Percentiles rank a stretch among this genome's conserved stretches.
phyloP scores from a whole-genome alignment of 352 stramenopile species.

The Labyrinthula sp. region DNA sequence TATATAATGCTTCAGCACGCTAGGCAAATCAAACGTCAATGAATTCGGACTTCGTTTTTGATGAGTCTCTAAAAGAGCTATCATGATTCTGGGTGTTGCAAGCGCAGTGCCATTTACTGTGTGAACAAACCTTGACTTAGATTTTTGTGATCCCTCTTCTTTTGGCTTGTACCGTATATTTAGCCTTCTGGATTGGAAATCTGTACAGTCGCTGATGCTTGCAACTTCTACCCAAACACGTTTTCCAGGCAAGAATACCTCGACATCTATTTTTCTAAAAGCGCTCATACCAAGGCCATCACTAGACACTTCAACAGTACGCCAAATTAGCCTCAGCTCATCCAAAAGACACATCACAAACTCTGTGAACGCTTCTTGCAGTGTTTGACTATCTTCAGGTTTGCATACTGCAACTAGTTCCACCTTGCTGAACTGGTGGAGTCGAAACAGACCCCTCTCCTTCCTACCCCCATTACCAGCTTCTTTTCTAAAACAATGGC shows the following conservation, averaged over 20 bases:
- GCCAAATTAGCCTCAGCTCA: slow-evolving; percentile 49
- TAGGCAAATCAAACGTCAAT: too few species aligned
- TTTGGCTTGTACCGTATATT: slow-evolving; percentile 54
- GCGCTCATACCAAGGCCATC: slow-evolving; percentile 51
- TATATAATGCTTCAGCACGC: too few species aligned
- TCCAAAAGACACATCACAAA: too few species aligned
- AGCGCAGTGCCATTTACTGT: slow-evolving; percentile 60
- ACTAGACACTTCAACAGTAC: slow-evolving; percentile 57
- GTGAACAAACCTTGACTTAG: slow-evolving; percentile 44
- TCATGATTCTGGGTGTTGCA: slow-evolving; percentile 52
- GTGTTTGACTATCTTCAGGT: slow-evolving; percentile 43
- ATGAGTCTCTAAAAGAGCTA: slow-evolving; percentile 56
- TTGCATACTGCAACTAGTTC: slow-evolving; percentile 61
- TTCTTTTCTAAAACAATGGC: slow-evolving; percentile 61
- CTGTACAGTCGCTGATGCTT: slow-evolving; percentile 61
- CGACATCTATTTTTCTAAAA: slow-evolving; percentile 57
- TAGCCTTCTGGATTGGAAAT: slow-evolving; percentile 57
- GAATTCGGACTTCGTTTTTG: too few species aligned
- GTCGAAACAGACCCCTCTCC: slow-evolving; percentile 55
- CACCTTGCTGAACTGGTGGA: slow-evolving; percentile 66
- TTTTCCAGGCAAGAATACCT: slow-evolving; percentile 58
- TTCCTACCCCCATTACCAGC: slow-evolving; percentile 49
- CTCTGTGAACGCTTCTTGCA: slow-evolving; percentile 49
- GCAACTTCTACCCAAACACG: slow-evolving; percentile 43
- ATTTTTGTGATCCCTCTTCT: slow-evolving; percentile 2